Conservation (phyloP, 768 basidiomycete genomes). For the Guyanaporus albipodus region DNA sequence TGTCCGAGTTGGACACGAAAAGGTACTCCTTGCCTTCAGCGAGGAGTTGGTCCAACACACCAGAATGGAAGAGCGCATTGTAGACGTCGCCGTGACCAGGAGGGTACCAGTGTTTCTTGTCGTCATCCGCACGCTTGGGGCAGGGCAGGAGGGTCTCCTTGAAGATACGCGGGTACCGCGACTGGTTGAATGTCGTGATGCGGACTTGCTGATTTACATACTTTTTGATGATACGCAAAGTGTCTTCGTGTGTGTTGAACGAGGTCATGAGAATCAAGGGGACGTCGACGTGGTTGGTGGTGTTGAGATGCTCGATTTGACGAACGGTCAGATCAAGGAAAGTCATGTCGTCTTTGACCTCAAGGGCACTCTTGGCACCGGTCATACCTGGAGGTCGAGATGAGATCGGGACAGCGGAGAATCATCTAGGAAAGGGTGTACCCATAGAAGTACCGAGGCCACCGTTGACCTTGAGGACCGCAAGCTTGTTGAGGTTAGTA, state of each 20-base stretch:
- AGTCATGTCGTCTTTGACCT: conserved; percentile 69
- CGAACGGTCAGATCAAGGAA: conserved; percentile 64
- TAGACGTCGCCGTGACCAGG: conserved; percentile 76
- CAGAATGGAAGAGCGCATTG: conserved; percentile 66
- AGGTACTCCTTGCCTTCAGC: conserved; percentile 73
- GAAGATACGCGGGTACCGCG: conserved; percentile 69
- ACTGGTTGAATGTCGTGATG: conserved; percentile 69
- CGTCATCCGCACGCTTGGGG: conserved; percentile 51
- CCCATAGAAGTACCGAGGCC: conserved; percentile 69
- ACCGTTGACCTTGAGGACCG: conserved; percentile 77
- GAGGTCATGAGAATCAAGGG: conserved; percentile 81
- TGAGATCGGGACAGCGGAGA: not conserved
- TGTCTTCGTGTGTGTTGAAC: conserved; percentile 79
- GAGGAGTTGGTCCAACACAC: conserved; percentile 68
- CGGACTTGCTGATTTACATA: conserved; percentile 76
- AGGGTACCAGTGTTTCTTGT: conserved; percentile 74
- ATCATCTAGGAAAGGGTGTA: conserved; percentile 10
- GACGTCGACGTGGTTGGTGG: conserved; percentile 57
- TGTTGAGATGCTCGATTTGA: conserved; percentile 70
- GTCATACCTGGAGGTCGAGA: conserved; percentile 40
- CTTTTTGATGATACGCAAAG: conserved; percentile 74
- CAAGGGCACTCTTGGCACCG: conserved; percentile 68
- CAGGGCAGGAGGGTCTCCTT: conserved; percentile 65
- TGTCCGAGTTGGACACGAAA: conserved; percentile 76
- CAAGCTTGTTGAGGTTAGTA: conserved; percentile 60